Base-by-base conservation (phyloP, 176 grass and related monocot genomes). In the Aegilops sharonensis region DNA sequence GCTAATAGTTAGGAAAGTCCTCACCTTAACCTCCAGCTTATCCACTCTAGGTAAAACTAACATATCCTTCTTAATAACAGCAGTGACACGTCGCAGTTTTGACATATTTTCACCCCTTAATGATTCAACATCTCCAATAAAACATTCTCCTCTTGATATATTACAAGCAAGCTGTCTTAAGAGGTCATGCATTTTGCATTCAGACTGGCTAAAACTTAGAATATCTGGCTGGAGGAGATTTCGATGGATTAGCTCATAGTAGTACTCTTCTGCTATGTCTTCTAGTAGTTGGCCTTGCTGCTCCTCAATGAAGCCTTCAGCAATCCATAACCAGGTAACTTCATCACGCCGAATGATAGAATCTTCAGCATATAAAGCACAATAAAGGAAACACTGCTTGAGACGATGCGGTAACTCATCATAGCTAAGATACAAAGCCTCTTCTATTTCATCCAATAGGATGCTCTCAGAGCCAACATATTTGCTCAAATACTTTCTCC, bases 361-460 rank as follows among this genome's bases (percentile, higher is more conserved):
- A 37, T 81, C 62, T 87, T 87, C 25, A 1, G 59, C n/a, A n/a
- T 17, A 84, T 10, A 87, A 10, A 4, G 31, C 64, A 39, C 72
- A 89, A n/a, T 71, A 87, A 15, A 89, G 83, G 9, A 94, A 94
- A 42, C 89, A 91, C 21, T 85, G 65, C 25, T 91, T 85, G 12
- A 91, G 40, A 2, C 39, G 8, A 5, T 37, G 11, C 2, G 83
- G 4, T 9, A 93, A 47, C 30, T 81, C 86, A 3, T 87, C 68
- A 24, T 87, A 94, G 50, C 89, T 94, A 21, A 91, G 27, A 67
- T 84, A 87, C 0, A 89, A 8, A 43, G 80, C 86, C 1, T 42
- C 24, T 5, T 13, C 23, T 4, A 88, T 18, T 27, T 91, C 78
- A 67, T 35, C 23, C 4, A 25, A 74, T 63, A 81, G 20, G 0